Base-by-base conservation (phyloP, 257 asterid genomes). In the Catharanthus roseus region DNA sequence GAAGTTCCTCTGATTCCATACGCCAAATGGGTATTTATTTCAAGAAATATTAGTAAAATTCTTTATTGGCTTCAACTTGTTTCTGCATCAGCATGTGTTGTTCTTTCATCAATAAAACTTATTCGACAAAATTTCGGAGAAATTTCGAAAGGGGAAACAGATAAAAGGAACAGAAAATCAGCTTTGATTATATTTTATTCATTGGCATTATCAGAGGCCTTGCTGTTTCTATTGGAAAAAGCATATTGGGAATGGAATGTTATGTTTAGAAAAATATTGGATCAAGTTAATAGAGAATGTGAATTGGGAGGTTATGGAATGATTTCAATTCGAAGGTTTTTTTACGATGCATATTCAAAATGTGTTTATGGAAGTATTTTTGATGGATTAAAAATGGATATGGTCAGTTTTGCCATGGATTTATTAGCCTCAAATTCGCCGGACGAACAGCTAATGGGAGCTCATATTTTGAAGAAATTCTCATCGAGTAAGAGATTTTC, bases 211-310 rank as follows among this genome's bases (percentile, higher is more conserved):
- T 84, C 96, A 2, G 99, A 95, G 72, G 99, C 99, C 10, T 68
- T 86, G 83, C 55, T 89, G 74, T 95, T 95, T 74, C 88, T 95
- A 8, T 50, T 95, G 71, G 99, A 95, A 86, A 95, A 88, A 71
- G 96, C 95, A 24, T 95, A 89, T 41, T 91, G 97, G 95, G 96
- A 95, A 54, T 95, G 95, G 96, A 95, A 91, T 65, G 90, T 95
- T 1, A 85, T 81, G 29, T 77, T 77, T 11, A 28, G 74, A 5
- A 76, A 69, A 23, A 50, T 95, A 3, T 62, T 95, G 69, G 92
- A 95, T 15, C 70, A 84, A 26, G 97, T 91, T 61, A 87, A 76
- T 49, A 73, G 70, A 1, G 96, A 95, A 42, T 91, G 96, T 39
- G 95, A 90, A 62, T 77, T 95, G 69, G 97, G 91, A 5, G 85